Conservation (phyloP, 257 asterid genomes). For the Solanum dulcamara region DNA sequence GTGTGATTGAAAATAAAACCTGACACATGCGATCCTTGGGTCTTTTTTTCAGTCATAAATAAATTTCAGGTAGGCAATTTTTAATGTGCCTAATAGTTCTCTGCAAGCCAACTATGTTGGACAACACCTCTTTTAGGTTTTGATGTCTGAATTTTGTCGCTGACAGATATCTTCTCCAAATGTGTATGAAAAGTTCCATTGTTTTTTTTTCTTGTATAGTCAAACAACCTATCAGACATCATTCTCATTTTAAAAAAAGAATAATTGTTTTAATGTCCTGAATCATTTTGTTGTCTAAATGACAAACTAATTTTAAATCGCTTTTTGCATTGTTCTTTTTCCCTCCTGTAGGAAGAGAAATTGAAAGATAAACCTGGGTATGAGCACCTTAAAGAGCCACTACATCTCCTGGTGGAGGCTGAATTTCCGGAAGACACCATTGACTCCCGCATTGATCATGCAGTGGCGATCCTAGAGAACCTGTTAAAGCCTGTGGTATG, state of each 20-base stretch:
- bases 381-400: conserved; percentile 76
- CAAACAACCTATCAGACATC: not conserved
- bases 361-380: conserved; percentile 66
- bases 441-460: conserved; percentile 59
- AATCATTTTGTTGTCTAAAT: not conserved
- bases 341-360: conserved; percentile 44
- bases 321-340: not conserved
- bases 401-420: conserved; percentile 72
- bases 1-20: not conserved
- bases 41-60: not conserved
- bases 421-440: conserved; percentile 70
- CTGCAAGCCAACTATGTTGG: not conserved
- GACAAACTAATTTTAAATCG: not conserved
- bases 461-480: conserved; percentile 47
- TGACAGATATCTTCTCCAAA: not conserved
- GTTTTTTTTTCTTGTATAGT: not conserved
- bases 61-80: not conserved
- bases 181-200: not conserved
- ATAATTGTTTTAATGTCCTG: not conserved
- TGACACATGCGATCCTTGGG: not conserved
- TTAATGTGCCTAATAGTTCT: not conserved
- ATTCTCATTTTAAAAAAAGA: not conserved
- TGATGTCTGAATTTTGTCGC: not conserved
- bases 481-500: conserved; percentile 74
- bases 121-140: not conserved